Conservation (phyloP, 345 rosid species). For the Crucihimalaya himalaica region DNA sequence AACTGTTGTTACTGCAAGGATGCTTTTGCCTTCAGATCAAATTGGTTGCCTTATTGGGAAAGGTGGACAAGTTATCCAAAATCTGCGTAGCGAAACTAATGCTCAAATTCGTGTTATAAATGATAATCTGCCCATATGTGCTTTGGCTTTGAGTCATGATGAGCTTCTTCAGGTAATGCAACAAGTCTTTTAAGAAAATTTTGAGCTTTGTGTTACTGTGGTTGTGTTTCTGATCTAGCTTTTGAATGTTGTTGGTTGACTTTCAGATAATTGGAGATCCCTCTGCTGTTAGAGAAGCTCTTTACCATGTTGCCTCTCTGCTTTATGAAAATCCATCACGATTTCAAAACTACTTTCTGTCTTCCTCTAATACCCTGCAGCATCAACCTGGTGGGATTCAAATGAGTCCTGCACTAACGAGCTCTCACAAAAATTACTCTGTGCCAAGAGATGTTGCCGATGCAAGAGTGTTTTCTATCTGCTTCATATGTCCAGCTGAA, state of each 20-base stretch:
- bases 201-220: constrained; percentile 4
- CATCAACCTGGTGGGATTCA: constrained; percentile 48
- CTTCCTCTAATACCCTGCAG: constrained; percentile 46
- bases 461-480: constrained; percentile 59
- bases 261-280: constrained; percentile 61
- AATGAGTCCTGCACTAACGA: constrained; percentile 49
- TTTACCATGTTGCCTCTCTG: constrained; percentile 53
- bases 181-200: background rate
- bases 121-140: constrained; percentile 58
- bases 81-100: constrained; percentile 51
- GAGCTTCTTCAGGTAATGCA: constrained; percentile 68
- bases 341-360: constrained; percentile 55
- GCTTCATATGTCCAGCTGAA: constrained; percentile 60
- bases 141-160: constrained; percentile 54
- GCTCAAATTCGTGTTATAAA: constrained; percentile 64
- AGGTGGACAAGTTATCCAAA: constrained; percentile 69
- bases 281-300: constrained; percentile 53
- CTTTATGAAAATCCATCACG: constrained; percentile 74
- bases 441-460: constrained; percentile 52
- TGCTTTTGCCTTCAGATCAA: constrained; percentile 75
- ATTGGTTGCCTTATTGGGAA: constrained; percentile 74
- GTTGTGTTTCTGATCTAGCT: background rate
- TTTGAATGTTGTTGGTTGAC: constrained; percentile 17
- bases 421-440: constrained; percentile 55
- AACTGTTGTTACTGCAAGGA: constrained; percentile 49